Percentiles rank a stretch among this genome's conserved stretches.
Evolutionary conservation across 495 filamentous ascomycete genomes (phyloP).

Genomic region (Neurospora sp.): DNA sequence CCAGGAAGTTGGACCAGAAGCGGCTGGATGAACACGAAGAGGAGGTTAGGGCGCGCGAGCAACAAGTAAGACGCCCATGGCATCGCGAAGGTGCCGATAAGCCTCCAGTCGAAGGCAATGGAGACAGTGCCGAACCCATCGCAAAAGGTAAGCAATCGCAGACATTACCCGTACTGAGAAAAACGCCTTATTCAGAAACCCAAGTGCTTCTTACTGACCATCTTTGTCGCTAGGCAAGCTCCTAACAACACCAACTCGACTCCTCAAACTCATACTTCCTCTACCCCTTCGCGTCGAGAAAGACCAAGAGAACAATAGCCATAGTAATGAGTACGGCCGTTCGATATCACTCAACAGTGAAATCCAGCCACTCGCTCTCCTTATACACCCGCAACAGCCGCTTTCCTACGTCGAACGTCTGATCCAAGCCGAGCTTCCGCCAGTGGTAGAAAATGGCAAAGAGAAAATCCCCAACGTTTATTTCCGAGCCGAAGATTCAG

Average conservation of each 20-base stretch:
- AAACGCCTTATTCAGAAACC: background rate
- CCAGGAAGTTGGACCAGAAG: constrained; percentile 28
- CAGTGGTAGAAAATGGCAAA: constrained; percentile 49
- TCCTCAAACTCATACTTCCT: constrained; percentile 83
- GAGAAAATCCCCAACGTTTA: constrained; percentile 62
- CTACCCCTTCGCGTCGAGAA: constrained; percentile 53
- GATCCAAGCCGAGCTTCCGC: constrained; percentile 80
- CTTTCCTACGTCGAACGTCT: constrained; percentile 86
- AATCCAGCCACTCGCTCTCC: constrained; percentile 75
- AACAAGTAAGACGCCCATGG: constrained; percentile 49
- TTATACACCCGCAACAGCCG: constrained; percentile 87
- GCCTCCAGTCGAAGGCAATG: constrained; percentile 38
- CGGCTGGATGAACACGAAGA: constrained; percentile 29
- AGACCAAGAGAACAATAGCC: constrained; percentile 36
- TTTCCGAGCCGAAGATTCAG: constrained; percentile 70
- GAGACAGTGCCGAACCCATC: constrained; percentile 41
- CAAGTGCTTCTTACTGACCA: background rate
- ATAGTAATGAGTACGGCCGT: constrained; percentile 24
- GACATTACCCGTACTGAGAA: background rate
- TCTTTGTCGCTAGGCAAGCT: constrained; percentile 56
- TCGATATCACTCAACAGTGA: constrained; percentile 41
- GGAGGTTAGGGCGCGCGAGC: constrained; percentile 22
- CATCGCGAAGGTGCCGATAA: constrained; percentile 55
- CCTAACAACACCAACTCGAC: constrained; percentile 77
- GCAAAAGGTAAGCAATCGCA: constrained; percentile 44